Evolutionary conservation across 352 stramenopile species (phyloP).

Genomic region (Phytophthora niederhauseri): DNA sequence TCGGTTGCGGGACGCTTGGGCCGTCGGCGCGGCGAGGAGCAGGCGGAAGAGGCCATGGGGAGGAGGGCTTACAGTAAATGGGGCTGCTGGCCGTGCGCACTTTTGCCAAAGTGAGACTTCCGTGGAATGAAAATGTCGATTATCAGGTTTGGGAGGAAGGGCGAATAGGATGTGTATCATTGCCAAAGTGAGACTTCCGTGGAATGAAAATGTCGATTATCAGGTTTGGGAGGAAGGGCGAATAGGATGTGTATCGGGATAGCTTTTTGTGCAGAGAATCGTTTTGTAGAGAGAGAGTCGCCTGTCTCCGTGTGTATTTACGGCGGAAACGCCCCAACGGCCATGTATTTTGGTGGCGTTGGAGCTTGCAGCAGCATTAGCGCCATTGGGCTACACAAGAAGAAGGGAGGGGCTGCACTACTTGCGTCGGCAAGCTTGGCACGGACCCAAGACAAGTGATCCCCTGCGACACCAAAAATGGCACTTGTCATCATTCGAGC

Average conservation of each 20-base stretch:
- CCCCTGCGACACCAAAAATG: conserved; percentile 2
- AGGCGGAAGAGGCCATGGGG: conserved; percentile 6
- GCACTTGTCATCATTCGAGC: too few species aligned
- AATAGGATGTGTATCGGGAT: background rate
- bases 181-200: background rate
- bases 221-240: too few species aligned
- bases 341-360: background rate
- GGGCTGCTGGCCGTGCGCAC: background rate
- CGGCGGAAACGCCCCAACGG: background rate
- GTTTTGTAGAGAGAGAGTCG: background rate
- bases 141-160: too few species aligned
- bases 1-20: conserved; percentile 23
- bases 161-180: too few species aligned
- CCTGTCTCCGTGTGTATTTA: conserved; percentile 4
- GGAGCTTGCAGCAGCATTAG: background rate
- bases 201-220: background rate
- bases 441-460: background rate
- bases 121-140: background rate
- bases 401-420: too few species aligned
- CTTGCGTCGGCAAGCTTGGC: too few species aligned
- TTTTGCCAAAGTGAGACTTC: background rate
- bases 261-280: background rate
- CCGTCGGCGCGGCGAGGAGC: conserved; percentile 7
- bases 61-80: conserved; percentile 11
- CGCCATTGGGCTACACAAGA: too few species aligned